Base-by-base conservation (phyloP, 352 stramenopile genomes). In the Globisporangium heterothallicum region DNA sequence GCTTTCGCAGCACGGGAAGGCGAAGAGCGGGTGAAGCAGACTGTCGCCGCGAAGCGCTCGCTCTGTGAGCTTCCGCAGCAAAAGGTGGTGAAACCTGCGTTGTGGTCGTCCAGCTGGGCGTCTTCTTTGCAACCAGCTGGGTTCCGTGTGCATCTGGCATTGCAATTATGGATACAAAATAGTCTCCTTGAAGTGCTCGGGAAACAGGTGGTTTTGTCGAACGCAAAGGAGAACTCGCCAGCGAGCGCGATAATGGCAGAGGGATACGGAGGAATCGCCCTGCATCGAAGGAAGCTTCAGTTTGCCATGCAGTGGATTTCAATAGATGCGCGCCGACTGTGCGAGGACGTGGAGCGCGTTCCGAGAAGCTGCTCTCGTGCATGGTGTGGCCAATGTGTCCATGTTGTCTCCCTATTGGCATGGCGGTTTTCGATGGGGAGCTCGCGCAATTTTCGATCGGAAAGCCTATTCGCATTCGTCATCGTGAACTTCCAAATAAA, bases 151-250 rank as follows among this genome's bases (percentile, higher is more conserved):
- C 9, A 27, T 32, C 19, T 40, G 38, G 7, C 41, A 43, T 25
- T 27, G 50, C 45, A 49, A 58, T 42, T 42, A 43, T 58, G 50
- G 50, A 49, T 49, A 56, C 49, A 56, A 27, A 45, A 18, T 16
- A 38, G 12, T 38, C 32, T 26, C 16, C 4, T 30, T 8, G 2
- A 22, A 9, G 4, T 53, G 47, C 22, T 19, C 8, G 4, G 27
- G 16, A 49, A 34, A 0, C 51, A 46, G 42, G 42, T 58, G 51
- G n/a, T 30, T 21, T 35, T 1, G 1, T 4, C 22, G 51, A 58
- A 50, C 50, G n/a, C 24, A 49, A n/a, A 24, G 3, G n/a, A n/a
- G 21, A 27, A 5, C 5, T 21, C 40, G 16, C 21, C 9, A 10
- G 26, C 8, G 6, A 25, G 18, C 22, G 29, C 13, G 13, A 18